phyloP scores from a whole-genome alignment of 148 eudicot genomes.

The Vaccinium macrocarpon region DNA sequence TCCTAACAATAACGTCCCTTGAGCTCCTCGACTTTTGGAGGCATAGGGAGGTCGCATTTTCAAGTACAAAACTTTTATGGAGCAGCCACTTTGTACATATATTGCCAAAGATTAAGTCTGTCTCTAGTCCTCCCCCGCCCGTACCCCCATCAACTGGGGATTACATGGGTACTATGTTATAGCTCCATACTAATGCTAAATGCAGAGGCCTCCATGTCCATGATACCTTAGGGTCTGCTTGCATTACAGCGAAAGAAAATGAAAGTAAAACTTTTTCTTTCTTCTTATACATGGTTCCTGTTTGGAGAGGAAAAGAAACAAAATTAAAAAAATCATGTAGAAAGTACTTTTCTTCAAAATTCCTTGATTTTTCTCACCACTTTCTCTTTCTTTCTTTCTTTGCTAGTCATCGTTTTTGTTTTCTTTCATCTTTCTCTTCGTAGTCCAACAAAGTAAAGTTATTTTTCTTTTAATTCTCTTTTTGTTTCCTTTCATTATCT shows the following conservation, averaged over 20 bases:
- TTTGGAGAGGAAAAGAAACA: background rate
- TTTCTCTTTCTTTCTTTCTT: background rate
- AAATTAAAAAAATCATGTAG: background rate
- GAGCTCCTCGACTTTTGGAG: background rate
- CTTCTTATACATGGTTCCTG: background rate
- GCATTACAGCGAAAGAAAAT: background rate
- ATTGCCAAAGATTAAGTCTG: background rate
- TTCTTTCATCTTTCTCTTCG: background rate
- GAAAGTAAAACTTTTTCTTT: background rate
- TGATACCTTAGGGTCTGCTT: background rate
- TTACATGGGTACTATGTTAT: background rate
- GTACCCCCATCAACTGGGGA: background rate
- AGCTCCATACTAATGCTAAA: background rate
- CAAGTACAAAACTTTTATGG: background rate
- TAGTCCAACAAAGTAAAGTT: background rate
- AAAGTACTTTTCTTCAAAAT: background rate
- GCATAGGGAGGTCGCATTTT: background rate
- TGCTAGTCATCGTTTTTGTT: background rate
- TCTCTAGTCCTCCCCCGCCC: background rate
- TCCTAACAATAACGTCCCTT: background rate
- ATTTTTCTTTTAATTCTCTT: background rate
- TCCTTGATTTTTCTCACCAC: too few relatives aligned
- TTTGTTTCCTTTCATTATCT: background rate
- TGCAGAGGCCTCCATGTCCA: constrained; percentile 2
- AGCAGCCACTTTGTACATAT: background rate